Conservation (phyloP, 306 rosid species). For the Casuarina glauca region DNA sequence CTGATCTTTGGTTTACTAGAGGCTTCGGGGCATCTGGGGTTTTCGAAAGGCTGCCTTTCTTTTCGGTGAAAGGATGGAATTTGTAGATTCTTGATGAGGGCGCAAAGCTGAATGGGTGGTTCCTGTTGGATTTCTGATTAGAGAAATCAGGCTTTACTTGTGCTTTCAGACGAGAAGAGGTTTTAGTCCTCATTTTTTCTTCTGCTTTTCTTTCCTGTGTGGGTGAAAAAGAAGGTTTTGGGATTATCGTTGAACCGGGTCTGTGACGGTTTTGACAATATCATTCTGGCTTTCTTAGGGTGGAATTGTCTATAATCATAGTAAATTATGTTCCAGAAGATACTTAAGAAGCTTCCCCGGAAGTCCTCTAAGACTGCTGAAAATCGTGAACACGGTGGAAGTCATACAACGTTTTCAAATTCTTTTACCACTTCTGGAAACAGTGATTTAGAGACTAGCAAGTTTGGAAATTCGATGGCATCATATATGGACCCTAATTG, state of each 20-base stretch:
- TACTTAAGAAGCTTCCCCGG: constrained; percentile 67
- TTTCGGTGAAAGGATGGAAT: background rate
- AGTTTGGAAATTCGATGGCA: constrained; percentile 26
- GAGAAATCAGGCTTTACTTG: background rate
- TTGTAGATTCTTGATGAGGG: background rate
- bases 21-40: constrained; percentile 2
- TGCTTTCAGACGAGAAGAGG: background rate
- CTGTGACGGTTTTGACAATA: background rate
- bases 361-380: constrained; percentile 66
- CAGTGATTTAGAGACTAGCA: constrained; percentile 36
- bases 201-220: background rate
- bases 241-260: background rate
- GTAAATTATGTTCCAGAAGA: constrained; percentile 5
- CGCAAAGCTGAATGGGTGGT: background rate
- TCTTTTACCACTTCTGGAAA: constrained; percentile 40
- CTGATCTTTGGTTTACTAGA: background rate
- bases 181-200: background rate
- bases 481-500: constrained; percentile 23
- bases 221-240: background rate
- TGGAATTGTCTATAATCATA: background rate
- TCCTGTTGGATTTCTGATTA: background rate
- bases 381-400: constrained; percentile 46
- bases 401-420: constrained; percentile 34
- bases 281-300: background rate
- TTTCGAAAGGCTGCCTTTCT: background rate